Evolutionary conservation across 2,329 filamentous ascomycete species (phyloP).

Genomic region (Colletotrichum sp.): DNA sequence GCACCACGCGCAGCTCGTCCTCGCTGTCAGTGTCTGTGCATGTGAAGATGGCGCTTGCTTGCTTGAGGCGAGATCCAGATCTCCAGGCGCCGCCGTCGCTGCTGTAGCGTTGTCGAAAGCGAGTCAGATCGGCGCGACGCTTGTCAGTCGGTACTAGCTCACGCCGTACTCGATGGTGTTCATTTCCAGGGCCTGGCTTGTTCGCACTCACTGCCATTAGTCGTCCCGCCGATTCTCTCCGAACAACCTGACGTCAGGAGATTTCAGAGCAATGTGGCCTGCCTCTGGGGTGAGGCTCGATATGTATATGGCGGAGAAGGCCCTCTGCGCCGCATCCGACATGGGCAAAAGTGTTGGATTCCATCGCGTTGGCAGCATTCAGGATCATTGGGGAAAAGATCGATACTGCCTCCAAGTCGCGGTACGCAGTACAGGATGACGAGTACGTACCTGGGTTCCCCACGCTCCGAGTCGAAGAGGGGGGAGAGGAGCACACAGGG

Average conservation of each 20-base stretch:
- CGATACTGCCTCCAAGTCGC: background rate
- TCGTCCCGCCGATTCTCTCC: background rate
- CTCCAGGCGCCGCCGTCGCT: background rate
- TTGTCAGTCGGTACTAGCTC: background rate
- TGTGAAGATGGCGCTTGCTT: constrained; percentile 18
- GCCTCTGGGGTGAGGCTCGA: background rate
- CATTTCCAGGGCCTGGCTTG: background rate
- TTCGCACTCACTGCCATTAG: background rate
- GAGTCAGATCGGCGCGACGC: constrained; percentile 9
- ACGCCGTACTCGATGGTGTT: background rate
- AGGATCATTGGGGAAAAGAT: background rate
- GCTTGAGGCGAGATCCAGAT: constrained; percentile 6
- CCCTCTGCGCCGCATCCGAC: background rate
- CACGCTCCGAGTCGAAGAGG: background rate
- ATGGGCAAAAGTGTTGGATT: background rate
- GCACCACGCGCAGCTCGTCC: background rate
- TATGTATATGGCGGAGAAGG: background rate
- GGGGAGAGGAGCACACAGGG: background rate
- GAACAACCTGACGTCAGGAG: background rate
- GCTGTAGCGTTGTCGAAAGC: background rate
- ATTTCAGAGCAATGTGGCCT: background rate
- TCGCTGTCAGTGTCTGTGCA: background rate
- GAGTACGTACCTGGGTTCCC: constrained; percentile 15
- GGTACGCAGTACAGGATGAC: background rate
- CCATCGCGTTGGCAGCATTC: background rate